Evolutionary conservation across 2,329 filamentous ascomycete species (phyloP), one percentile per base, ranked within the genome.

Genomic region (Cladophialophora immunda): DNA sequence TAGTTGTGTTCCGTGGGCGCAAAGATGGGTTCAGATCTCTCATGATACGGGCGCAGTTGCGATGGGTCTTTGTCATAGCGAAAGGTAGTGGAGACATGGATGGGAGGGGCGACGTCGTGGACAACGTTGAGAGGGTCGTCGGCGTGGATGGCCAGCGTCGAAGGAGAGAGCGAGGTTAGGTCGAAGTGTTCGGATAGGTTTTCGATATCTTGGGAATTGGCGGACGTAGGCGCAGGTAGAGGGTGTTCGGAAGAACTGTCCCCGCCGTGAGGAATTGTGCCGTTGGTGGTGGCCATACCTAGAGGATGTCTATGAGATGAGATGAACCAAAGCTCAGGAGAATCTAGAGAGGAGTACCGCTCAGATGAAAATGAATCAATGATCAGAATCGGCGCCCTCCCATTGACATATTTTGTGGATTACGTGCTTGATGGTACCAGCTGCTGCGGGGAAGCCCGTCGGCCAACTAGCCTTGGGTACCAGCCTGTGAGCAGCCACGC

Each of bases 41-140:
- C 76, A 68, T 80, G 75, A 15, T 79, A 77, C 2, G 85, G 83
- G 7, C 81, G 72, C 54, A 97, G 85, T 30, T 87, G 77, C 5
- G 89, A 85, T 1, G 93, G 92, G 76, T 97, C 85, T 61, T 83
- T 80, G 30, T 85, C 83, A 78, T 97, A 98, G 72, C 92, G 89
- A 80, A 93, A 98, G 17, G 93, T 98, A 13, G 94, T 97, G 68
- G 93, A 93, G 70, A 96, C 88, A 78, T 98, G 94, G 75, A 98
- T 84, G 3, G 94, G 89, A 66, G 95, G 94, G 13, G 94, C 93
- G 63, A 98, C 90, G 76, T 95, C 93, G 58, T 88, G 84, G 72
- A 91, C 87, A 36, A 84, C 80, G 78, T 92, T 92, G 74, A 95
- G 85, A 73, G 83, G 84, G 80, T 96, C 90, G 75, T 97, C 93